phyloP scores from a whole-genome alignment of 106 monocot species.

The Acorus calamus region DNA sequence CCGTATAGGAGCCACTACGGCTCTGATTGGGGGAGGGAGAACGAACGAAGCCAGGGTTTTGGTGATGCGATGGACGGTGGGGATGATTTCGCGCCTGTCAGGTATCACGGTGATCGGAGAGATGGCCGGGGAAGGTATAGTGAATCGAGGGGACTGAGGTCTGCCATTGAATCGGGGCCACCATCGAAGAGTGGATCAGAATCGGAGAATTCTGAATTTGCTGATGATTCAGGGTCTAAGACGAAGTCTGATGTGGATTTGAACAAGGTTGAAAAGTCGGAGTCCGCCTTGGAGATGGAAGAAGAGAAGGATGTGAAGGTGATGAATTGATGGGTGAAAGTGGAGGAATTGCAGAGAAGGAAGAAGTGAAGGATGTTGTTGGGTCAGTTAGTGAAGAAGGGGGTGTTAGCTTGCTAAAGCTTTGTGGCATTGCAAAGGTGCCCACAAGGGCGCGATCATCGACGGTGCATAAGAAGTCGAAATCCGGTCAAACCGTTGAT shows the following conservation, averaged over 20 bases:
- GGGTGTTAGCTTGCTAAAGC: constrained; percentile 31
- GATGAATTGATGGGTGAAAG: neutral
- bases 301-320: constrained; percentile 4
- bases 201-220: constrained; percentile 23
- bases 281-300: constrained; percentile 4
- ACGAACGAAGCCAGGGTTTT: constrained; percentile 22
- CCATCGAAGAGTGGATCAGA: constrained; percentile 28
- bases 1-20: constrained; percentile 22
- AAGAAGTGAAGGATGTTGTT: constrained; percentile 5
- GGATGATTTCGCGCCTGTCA: constrained; percentile 19
- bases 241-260: constrained; percentile 29
- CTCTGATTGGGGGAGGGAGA: constrained; percentile 54
- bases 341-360: neutral
- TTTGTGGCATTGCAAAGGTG: constrained; percentile 38
- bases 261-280: constrained; percentile 4
- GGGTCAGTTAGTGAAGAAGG: neutral
- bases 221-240: constrained; percentile 49
- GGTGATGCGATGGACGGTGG: constrained; percentile 30
- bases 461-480: constrained; percentile 19
- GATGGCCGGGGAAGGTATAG: constrained; percentile 12
- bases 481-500: constrained; percentile 4
- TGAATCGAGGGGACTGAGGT: too few relatives aligned
- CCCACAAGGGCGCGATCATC: constrained; percentile 52
- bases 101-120: constrained; percentile 26
- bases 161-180: neutral